A percentile compares a stretch with the other conserved stretches of the same genome.
Conservation (phyloP, 2,329 filamentous ascomycete genomes). For the Metarhizium guizhouense region DNA sequence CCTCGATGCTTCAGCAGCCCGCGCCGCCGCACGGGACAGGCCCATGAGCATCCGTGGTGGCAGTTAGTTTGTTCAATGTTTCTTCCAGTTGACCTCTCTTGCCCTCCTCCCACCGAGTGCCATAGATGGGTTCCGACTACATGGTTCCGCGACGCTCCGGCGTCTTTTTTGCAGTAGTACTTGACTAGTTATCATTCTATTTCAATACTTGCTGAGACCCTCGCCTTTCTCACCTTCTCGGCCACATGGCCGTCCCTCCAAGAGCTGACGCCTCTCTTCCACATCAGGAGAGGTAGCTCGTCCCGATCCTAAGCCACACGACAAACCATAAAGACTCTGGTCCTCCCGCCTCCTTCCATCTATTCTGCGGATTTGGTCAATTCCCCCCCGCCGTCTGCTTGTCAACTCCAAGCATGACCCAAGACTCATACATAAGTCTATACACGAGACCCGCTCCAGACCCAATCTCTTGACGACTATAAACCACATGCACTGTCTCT, state of each 20-base stretch:
- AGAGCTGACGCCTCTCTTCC: conserved; percentile 4
- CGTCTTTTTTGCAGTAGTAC: too few relatives aligned
- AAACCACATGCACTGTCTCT: background rate
- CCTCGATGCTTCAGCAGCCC: background rate
- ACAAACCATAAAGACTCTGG: conserved; percentile 2
- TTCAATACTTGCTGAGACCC: background rate
- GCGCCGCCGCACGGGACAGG: conserved; percentile 6
- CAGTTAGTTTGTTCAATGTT: background rate
- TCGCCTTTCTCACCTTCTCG: background rate
- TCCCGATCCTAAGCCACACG: background rate
- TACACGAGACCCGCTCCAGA: background rate
- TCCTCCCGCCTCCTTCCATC: background rate
- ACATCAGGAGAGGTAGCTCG: background rate
- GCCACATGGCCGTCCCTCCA: background rate
- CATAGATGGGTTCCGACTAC: background rate
- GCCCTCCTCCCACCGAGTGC: background rate
- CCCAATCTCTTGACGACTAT: background rate
- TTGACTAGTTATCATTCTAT: background rate
- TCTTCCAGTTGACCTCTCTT: background rate
- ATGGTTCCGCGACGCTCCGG: background rate
- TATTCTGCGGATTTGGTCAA: background rate
- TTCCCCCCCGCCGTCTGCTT: background rate
- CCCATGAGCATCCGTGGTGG: conserved; percentile 4
- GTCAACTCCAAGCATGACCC: background rate
- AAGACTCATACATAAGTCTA: background rate